Percentiles rank a stretch among this genome's conserved stretches.
Conservation (phyloP, 2,329 filamentous ascomycete species). For the Microdochium paspali region DNA sequence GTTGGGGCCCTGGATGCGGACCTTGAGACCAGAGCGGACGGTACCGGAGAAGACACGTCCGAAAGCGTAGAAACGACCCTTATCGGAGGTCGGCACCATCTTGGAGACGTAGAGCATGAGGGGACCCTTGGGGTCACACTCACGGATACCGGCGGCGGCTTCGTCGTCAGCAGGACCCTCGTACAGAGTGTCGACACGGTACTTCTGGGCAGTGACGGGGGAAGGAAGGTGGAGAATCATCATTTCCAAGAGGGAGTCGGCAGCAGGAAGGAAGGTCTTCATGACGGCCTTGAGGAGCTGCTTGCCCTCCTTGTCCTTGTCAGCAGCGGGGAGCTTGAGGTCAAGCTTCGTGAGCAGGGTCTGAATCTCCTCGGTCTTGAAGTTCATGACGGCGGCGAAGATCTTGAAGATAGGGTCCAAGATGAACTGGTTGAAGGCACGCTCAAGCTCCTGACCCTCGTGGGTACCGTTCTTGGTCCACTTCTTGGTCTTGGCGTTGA, state of each 20-base stretch:
- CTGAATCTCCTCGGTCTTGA: conserved; percentile 87
- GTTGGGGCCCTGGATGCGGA: conserved; percentile 99
- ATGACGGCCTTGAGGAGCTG: conserved; percentile 95
- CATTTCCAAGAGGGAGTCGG: conserved; percentile 98
- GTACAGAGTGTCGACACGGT: conserved; percentile 98
- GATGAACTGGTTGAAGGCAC: conserved; percentile 99
- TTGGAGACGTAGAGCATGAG: conserved; percentile 99
- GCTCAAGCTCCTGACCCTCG: conserved; percentile 86
- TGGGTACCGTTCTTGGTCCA: conserved; percentile 83
- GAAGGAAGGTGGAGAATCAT: conserved; percentile 99
- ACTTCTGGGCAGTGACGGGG: conserved; percentile 88
- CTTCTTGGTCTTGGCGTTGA: conserved; percentile 99
- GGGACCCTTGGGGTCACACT: conserved; percentile 95
- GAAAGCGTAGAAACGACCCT: conserved; percentile 99
- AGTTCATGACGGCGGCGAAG: conserved; percentile 94
- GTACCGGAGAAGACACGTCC: conserved; percentile 99
- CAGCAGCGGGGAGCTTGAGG: conserved; percentile 80
- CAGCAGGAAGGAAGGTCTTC: conserved; percentile 97
- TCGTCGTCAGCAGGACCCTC: conserved; percentile 93
- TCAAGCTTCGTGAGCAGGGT: conserved; percentile 85
- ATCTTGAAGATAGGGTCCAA: conserved; percentile 99
- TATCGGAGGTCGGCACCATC: conserved; percentile 99
- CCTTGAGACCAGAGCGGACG: conserved; percentile 94
- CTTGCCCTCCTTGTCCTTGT: conserved; percentile 95
- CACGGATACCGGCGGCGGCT: conserved; percentile 90